Conservation (phyloP, 768 basidiomycete genomes). For the Butyriboletus loyo region DNA sequence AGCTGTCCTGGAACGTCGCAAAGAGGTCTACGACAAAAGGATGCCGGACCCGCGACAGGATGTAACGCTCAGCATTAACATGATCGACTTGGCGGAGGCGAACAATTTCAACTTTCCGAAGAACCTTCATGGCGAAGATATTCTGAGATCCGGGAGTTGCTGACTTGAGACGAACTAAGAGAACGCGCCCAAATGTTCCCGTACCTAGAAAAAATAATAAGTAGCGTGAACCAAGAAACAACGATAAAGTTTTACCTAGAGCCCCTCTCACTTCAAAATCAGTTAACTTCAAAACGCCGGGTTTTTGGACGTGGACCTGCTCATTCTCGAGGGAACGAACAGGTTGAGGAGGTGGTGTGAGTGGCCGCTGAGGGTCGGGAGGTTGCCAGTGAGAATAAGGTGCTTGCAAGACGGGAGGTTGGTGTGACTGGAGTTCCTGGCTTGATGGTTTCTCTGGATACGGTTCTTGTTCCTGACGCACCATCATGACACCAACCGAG, state of each 20-base stretch:
- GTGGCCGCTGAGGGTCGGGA: conserved; percentile 1
- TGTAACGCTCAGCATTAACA: conserved; percentile 93
- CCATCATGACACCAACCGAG: conserved; percentile 1
- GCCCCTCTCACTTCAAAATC: conserved; percentile 83
- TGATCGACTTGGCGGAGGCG: conserved; percentile 95
- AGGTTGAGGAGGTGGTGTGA: conserved; percentile 37
- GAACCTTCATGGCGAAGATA: conserved; percentile 86
- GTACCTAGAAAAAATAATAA: conserved; percentile 57
- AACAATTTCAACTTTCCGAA: conserved; percentile 82
- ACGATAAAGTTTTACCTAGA: conserved; percentile 47
- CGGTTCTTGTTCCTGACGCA: conserved; percentile 11
- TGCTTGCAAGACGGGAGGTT: conserved; percentile 2
- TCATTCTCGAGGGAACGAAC: conserved; percentile 68
- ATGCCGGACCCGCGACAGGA: conserved; percentile 87
- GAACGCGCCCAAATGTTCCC: conserved; percentile 92
- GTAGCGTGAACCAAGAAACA: neutral
- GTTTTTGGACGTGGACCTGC: conserved; percentile 55
- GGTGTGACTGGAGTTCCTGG: conserved; percentile 7
- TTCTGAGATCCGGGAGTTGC: conserved; percentile 41
- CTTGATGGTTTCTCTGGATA: conserved; percentile 9
- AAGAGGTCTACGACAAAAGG: conserved; percentile 97
- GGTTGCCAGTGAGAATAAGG: conserved; percentile 12
- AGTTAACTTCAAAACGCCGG: conserved; percentile 58
- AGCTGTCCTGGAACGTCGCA: conserved; percentile 90
- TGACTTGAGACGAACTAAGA: conserved; percentile 76